Base-by-base conservation (phyloP, 2,329 filamentous ascomycete species). In the Aspergillus caelatus region DNA sequence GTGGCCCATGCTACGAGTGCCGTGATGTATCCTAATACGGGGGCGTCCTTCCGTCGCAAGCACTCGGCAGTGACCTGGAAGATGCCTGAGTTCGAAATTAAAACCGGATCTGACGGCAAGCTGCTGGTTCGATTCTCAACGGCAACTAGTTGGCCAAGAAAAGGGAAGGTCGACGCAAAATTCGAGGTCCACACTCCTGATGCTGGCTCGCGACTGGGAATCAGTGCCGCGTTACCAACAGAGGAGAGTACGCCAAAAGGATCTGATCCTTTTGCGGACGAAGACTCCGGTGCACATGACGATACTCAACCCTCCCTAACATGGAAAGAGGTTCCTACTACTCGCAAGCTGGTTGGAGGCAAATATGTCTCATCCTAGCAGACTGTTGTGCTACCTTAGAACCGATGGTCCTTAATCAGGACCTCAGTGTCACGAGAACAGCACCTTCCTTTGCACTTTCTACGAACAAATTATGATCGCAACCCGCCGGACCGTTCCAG, bases 91-190 rank as follows among this genome's bases (percentile, higher is more conserved):
- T 77, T 89, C 1, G 82, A 84, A 52, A 80, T 86, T 10, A 88
- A 88, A 58, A 70, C 75, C 57, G 78, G 80, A 36, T 77, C 81
- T 41, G 85, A 87, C 67, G 85, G 90, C 71, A 94, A 93, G 79
- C 87, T 97, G 62, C 89, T 97, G 8, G 95, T 93, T 63, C 88
- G 93, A 3, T 91, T 99, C 70, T 81, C 89, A 28, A 92, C 91
- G 0, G 90, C 94, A 39, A 87, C 87, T 28, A 84, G 87, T 58
- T 88, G 88, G 70, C 89, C 91, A 0, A 88, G 87, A 66, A 87
- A 91, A 6, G 93, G 93, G 0, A 88, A 87, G 60, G 85, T 96
- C 10, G 94, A 99, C 76, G 92, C 92, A 0, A 84, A 89, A 61
- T 97, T 94, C 88, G 93, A 97, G 75, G 81, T 90, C 26, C 75